phyloP scores from a whole-genome alignment of 2,329 filamentous ascomycete species.

The Aspergillus floridensis region DNA sequence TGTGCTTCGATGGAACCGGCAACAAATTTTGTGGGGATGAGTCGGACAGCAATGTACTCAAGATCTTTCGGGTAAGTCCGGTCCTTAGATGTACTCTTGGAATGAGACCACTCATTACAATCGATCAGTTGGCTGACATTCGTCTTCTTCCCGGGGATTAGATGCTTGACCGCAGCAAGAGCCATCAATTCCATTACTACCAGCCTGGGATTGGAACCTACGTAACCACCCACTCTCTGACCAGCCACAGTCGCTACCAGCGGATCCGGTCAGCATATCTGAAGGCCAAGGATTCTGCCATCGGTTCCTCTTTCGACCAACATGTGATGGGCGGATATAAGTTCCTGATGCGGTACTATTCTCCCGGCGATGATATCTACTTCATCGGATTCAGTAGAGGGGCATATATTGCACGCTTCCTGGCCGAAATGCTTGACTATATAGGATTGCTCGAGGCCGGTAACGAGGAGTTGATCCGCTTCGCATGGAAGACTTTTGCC shows the following conservation, averaged over 20 bases:
- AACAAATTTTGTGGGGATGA: slow-evolving; percentile 46
- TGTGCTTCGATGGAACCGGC: slow-evolving; percentile 47
- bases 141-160: slow-evolving; percentile 5
- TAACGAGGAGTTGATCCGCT: slow-evolving; percentile 80
- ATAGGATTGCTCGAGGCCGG: slow-evolving; percentile 76
- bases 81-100: neutral
- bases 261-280: slow-evolving; percentile 54
- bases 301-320: slow-evolving; percentile 76
- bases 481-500: slow-evolving; percentile 66
- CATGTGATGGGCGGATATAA: slow-evolving; percentile 82
- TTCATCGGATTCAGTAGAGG: slow-evolving; percentile 74
- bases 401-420: slow-evolving; percentile 69
- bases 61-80: slow-evolving; percentile 43
- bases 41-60: slow-evolving; percentile 48
- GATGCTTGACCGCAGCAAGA: slow-evolving; percentile 43
- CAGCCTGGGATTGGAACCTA: slow-evolving; percentile 48
- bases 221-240: slow-evolving; percentile 36
- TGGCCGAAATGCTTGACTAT: slow-evolving; percentile 82
- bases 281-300: slow-evolving; percentile 62
- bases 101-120: slow-evolving; percentile 1
- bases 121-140: neutral
- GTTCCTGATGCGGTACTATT: slow-evolving; percentile 73
- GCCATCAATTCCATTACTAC: slow-evolving; percentile 44
- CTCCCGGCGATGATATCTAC: slow-evolving; percentile 59
- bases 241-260: slow-evolving; percentile 31